phyloP scores from a whole-genome alignment of 2,329 filamentous ascomycete species.

The Neocucurbitaria cava region DNA sequence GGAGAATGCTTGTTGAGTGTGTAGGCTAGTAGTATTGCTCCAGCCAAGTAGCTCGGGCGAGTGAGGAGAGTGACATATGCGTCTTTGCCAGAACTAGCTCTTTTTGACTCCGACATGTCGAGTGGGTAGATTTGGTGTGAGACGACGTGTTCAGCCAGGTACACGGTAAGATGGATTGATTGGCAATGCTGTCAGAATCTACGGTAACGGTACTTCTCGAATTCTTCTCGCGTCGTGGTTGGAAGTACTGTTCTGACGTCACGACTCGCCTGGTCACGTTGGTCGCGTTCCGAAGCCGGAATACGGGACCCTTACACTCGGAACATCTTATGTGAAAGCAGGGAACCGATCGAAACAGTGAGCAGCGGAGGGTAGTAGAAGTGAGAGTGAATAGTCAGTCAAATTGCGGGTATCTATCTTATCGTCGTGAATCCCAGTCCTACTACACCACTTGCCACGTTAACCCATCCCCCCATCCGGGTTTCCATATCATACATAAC shows the following conservation, averaged over 20 bases:
- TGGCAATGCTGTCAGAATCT: not conserved
- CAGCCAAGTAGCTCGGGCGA: conserved; percentile 59
- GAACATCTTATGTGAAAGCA: not conserved
- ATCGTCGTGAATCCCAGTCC: too few relatives aligned
- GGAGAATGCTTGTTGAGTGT: conserved; percentile 56
- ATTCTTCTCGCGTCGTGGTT: not conserved
- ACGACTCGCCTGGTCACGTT: conserved; percentile 25
- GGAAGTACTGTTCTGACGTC: conserved; percentile 23
- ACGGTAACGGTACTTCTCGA: not conserved
- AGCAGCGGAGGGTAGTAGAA: too few relatives aligned
- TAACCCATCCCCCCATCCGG: not conserved
- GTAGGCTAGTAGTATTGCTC: conserved; percentile 59
- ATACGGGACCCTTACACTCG: conserved; percentile 1
- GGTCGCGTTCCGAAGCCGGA: conserved; percentile 10
- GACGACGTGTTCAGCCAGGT: too few relatives aligned
- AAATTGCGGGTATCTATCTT: conserved; percentile 28
- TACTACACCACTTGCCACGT: conserved; percentile 5
- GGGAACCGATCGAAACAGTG: too few relatives aligned
- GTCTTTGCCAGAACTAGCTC: conserved; percentile 11
- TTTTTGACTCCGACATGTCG: conserved; percentile 16
- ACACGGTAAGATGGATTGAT: not conserved
- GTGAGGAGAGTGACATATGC: conserved; percentile 62
- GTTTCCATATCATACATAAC: conserved; percentile 9
- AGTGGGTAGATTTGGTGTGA: not conserved
- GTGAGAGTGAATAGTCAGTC: too few relatives aligned